Percentiles rank a stretch among this genome's conserved stretches.
Conservation (phyloP, 495 filamentous ascomycete genomes). For the Neurospora discreta region DNA sequence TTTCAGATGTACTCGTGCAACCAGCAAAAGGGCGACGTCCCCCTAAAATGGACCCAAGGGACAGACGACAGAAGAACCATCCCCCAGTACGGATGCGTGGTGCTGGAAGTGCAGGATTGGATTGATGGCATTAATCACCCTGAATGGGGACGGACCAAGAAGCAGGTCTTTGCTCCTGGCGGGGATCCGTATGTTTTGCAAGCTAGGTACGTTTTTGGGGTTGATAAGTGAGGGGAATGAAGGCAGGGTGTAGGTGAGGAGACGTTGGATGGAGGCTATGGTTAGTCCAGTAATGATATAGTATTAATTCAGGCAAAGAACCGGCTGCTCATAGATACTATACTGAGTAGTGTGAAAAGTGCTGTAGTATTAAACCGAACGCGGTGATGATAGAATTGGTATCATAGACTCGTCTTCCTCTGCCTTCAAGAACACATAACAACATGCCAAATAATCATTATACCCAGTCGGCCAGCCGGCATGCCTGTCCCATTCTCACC, state of each 20-base stretch:
- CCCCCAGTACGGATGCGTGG: constrained; percentile 60
- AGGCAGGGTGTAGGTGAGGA: not conserved
- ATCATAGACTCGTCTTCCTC: not conserved
- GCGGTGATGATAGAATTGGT: not conserved
- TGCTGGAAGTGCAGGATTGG: constrained; percentile 60
- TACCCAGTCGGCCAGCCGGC: not conserved
- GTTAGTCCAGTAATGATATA: not conserved
- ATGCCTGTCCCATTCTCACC: not conserved
- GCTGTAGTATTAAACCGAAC: not conserved
- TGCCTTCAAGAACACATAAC: not conserved
- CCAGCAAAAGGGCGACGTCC: constrained; percentile 54
- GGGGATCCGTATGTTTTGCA: constrained; percentile 51
- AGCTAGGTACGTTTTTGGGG: constrained; percentile 40
- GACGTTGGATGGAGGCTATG: not conserved
- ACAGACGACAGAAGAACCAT: constrained; percentile 34
- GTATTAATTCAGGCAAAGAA: not conserved
- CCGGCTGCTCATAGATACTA: not conserved
- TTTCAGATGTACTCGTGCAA: constrained; percentile 72
- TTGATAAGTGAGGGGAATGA: not conserved
- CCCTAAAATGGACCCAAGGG: constrained; percentile 56
- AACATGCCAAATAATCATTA: not conserved
- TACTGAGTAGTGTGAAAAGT: not conserved
- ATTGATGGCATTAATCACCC: constrained; percentile 77
- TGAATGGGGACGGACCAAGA: constrained; percentile 53
- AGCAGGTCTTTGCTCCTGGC: constrained; percentile 55